Evolutionary conservation across 768 basidiomycete species (phyloP).

Genomic region (Zangia roseola): DNA sequence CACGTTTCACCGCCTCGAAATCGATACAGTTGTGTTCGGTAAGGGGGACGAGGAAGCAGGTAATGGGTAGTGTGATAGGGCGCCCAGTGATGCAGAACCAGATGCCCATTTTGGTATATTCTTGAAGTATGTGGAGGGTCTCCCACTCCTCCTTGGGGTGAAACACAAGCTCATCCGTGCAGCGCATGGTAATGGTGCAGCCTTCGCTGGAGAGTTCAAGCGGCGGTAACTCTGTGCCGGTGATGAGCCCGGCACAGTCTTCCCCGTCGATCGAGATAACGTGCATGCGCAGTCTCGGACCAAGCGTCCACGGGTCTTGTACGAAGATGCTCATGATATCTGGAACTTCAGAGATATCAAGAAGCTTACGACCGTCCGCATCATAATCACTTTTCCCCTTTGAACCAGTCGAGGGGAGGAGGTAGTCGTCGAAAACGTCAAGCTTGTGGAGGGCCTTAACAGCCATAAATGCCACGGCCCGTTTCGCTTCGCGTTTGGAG

Average conservation of each 20-base stretch:
- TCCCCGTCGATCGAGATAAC: constrained; percentile 50
- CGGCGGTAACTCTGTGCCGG: constrained; percentile 55
- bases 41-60: constrained; percentile 68
- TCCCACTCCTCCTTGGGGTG: constrained; percentile 45
- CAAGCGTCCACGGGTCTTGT: constrained; percentile 65
- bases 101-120: constrained; percentile 61
- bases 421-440: constrained; percentile 80
- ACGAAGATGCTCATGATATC: constrained; percentile 59
- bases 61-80: constrained; percentile 49
- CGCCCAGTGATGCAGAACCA: constrained; percentile 63
- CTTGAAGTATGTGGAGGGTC: constrained; percentile 54
- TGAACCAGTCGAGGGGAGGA: constrained; percentile 65
- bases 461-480: constrained; percentile 78
- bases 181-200: constrained; percentile 37
- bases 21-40: constrained; percentile 50
- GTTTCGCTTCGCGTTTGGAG: constrained; percentile 80
- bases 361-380: constrained; percentile 46
- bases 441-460: constrained; percentile 65
- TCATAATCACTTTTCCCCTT: constrained; percentile 51
- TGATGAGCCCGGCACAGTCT: constrained; percentile 60
- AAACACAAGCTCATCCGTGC: constrained; percentile 48
- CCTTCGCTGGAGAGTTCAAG: constrained; percentile 43
- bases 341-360: constrained; percentile 46
- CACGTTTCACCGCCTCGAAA: constrained; percentile 50
- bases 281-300: constrained; percentile 62